Conservation (phyloP, 2,329 filamentous ascomycete species). For the Emmonsia crescens region DNA sequence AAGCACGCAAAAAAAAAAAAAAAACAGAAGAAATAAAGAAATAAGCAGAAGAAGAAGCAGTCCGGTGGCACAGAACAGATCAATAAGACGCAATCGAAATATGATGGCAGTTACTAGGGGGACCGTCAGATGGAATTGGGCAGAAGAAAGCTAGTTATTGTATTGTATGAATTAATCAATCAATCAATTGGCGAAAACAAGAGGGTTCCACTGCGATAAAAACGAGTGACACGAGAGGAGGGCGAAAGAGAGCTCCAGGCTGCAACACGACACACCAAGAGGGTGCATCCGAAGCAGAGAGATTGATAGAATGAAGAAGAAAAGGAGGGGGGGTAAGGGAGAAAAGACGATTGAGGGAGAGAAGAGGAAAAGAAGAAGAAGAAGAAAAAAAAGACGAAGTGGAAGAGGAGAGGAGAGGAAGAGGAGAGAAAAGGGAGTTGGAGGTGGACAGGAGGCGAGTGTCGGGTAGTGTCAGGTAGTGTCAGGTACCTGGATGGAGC, state of each 20-base stretch:
- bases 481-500: no score
- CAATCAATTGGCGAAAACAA: not conserved
- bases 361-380: slow-evolving; percentile 11
- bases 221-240: not conserved
- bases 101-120: not conserved
- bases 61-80: slow-evolving; percentile 1
- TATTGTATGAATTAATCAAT: not conserved
- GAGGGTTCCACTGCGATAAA: not conserved
- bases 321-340: not conserved
- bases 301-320: not conserved
- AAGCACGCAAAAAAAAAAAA: not conserved
- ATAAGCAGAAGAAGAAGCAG: not conserved
- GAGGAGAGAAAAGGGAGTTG: slow-evolving; percentile 5
- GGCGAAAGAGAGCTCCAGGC: slow-evolving; percentile 10
- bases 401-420: not conserved
- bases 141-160: not conserved
- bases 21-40: not conserved
- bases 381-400: not conserved
- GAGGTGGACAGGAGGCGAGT: no score
- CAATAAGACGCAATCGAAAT: not conserved
- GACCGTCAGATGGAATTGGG: not conserved
- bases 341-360: slow-evolving; percentile 11
- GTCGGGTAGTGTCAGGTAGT: no score
- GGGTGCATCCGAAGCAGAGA: slow-evolving; percentile 7
- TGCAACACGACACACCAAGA: slow-evolving; percentile 8